Conservation (phyloP, 2,329 filamentous ascomycete genomes). For the Cercospora sp. region DNA sequence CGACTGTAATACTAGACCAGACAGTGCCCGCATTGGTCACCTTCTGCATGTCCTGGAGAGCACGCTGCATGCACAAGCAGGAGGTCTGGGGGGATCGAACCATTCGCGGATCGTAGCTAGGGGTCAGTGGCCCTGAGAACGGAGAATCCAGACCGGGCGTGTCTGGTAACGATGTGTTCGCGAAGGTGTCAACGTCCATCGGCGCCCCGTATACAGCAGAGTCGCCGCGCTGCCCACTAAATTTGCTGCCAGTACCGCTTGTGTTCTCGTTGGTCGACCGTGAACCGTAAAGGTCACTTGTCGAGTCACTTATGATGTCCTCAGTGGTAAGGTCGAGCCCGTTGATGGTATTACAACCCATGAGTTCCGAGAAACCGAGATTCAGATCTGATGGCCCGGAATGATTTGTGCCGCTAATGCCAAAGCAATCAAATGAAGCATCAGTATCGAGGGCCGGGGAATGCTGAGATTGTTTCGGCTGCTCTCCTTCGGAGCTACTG, state of each 20-base stretch:
- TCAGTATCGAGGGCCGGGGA: background rate
- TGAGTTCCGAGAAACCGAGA: background rate
- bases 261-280: background rate
- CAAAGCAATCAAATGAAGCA: background rate
- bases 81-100: background rate
- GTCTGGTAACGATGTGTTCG: background rate
- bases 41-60: constrained; percentile 1
- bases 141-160: background rate
- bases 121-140: background rate
- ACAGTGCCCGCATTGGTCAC: background rate
- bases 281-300: background rate
- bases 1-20: background rate
- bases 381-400: background rate
- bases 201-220: background rate
- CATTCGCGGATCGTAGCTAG: background rate
- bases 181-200: background rate
- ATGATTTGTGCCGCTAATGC: background rate
- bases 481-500: background rate
- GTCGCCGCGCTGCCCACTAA: background rate
- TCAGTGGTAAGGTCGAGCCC: background rate
- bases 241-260: background rate
- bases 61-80: background rate
- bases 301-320: background rate
- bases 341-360: background rate
- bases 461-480: background rate